A percentile compares a stretch with the other conserved stretches of the same genome.
Evolutionary conservation across 2,329 filamentous ascomycete genomes (phyloP).

Genomic region (Thielaviopsis punctulata): DNA sequence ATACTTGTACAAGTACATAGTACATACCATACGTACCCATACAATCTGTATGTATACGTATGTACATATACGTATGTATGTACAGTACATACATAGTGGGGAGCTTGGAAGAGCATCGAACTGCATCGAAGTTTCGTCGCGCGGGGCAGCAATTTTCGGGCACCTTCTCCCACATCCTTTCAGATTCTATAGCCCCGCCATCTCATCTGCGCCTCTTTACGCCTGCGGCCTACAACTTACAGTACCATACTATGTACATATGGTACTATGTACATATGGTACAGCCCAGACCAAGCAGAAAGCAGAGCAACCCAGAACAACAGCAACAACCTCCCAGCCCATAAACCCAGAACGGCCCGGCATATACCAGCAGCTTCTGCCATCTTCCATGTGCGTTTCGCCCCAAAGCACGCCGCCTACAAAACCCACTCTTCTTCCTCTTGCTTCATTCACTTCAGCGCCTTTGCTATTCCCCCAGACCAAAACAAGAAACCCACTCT

Average conservation of each 20-base stretch:
- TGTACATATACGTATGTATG: too few relatives aligned
- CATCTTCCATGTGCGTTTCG: background rate
- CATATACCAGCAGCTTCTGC: background rate
- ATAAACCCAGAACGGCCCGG: background rate
- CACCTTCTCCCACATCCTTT: conserved; percentile 9
- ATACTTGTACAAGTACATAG: too few relatives aligned
- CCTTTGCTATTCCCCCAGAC: conserved; percentile 3
- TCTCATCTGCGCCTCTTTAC: background rate
- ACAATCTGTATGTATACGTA: too few relatives aligned
- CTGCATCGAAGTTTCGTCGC: conserved; percentile 21
- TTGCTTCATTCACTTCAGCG: background rate
- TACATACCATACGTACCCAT: too few relatives aligned
- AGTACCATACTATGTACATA: background rate
- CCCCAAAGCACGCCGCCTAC: background rate
- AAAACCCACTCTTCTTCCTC: conserved; percentile 9
- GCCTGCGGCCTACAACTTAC: background rate
- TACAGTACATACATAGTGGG: conserved; percentile 7
- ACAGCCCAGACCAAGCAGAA: background rate
- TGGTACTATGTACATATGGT: too few relatives aligned
- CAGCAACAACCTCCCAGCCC: background rate
- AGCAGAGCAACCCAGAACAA: background rate
- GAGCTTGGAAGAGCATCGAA: conserved; percentile 26
- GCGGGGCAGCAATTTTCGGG: conserved; percentile 12
- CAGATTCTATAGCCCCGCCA: conserved; percentile 6
- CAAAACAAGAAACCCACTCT: conserved; percentile 8